Base-by-base conservation (phyloP, 176 grass and related monocot species). In the Juncus effusus region DNA sequence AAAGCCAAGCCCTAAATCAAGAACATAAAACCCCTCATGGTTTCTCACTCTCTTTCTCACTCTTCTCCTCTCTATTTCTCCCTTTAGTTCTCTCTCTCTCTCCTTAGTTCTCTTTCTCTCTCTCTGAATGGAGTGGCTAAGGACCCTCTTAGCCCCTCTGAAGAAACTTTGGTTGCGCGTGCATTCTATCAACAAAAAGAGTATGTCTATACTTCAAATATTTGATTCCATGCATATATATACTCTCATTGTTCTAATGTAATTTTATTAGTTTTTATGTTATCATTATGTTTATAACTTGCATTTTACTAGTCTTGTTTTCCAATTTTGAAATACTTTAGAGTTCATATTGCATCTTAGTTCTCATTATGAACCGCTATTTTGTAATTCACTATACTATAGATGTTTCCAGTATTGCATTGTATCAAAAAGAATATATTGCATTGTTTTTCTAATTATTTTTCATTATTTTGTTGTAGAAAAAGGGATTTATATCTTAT, bases 401-500 rank as follows among this genome's bases (percentile, higher is more conserved):
- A 28, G 19, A 0, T 28, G 19, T 28, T 28, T 28, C 19, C 19
- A 28, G 19, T 28, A 28, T 28, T 28, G 19, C 19, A 28, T 28
- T 28, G 19, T 28, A 28, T 28, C 19, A 28, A 28, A 28, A 28
- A 28, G 19, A 28, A 56, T 14, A 19, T 8, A 37, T 37, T 7
- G 11, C n/a, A 8, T 62, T 16, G 28, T 62, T 42, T 64, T 38
- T 64, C 38, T 35, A 36, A 63, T 45, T 13, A 51, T 64, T 16
- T 38, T 6, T 13, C 16, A 38, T 41, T 40, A 6, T 3, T 62
- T 6, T 16, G 55, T 8, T 13, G 36, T 67, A 92, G 88, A 84
- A 63, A 61, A 75, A 73, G 93, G 93, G 51, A 97, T 97, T 62
- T 97, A 92, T 64, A 97, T 92, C 76, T 73, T 97, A 56, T 89